Conservation (phyloP, 768 basidiomycete genomes). For the Pleurotus tuoliensis region DNA sequence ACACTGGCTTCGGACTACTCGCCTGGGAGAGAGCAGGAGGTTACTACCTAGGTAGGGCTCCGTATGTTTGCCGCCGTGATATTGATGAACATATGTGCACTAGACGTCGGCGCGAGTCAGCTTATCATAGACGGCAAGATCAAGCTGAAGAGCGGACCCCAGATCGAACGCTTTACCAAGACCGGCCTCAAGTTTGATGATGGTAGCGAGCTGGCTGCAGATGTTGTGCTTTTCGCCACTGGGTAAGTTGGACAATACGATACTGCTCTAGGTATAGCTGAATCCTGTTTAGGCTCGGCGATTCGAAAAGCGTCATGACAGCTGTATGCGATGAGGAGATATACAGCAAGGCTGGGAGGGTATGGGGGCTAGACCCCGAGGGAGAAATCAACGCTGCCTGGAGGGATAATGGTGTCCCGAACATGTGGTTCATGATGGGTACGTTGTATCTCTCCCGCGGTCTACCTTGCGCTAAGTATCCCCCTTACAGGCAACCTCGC, state of each 20-base stretch:
- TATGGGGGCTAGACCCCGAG: slow-evolving; percentile 65
- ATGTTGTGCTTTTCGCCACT: slow-evolving; percentile 58
- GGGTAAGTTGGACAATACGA: slow-evolving; percentile 32
- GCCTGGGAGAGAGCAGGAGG: slow-evolving; percentile 31
- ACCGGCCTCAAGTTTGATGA: slow-evolving; percentile 45
- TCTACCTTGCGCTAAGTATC: background rate
- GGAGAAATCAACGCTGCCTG: slow-evolving; percentile 53
- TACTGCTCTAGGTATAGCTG: background rate
- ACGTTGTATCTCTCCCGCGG: slow-evolving; percentile 4
- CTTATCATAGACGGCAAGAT: slow-evolving; percentile 66
- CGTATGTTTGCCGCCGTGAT: background rate
- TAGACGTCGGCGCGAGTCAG: slow-evolving; percentile 58
- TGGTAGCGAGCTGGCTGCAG: slow-evolving; percentile 42
- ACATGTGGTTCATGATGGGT: slow-evolving; percentile 63
- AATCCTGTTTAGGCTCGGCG: slow-evolving; percentile 35
- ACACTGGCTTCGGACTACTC: slow-evolving; percentile 30
- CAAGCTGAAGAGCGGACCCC: slow-evolving; percentile 62
- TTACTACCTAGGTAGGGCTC: slow-evolving; percentile 45
- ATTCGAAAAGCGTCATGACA: slow-evolving; percentile 32
- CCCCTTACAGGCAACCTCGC: slow-evolving; percentile 50
- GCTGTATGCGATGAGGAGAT: slow-evolving; percentile 48
- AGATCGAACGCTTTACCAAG: slow-evolving; percentile 40
- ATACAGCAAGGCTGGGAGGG: slow-evolving; percentile 36
- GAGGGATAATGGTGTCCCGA: slow-evolving; percentile 47
- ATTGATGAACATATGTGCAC: too few species aligned